These are phyloP conservation scores for Pseudocercospora macadamiae DNA, from an alignment of 2,329 filamentous ascomycete species.

Conservation along the genomic window DNA sequence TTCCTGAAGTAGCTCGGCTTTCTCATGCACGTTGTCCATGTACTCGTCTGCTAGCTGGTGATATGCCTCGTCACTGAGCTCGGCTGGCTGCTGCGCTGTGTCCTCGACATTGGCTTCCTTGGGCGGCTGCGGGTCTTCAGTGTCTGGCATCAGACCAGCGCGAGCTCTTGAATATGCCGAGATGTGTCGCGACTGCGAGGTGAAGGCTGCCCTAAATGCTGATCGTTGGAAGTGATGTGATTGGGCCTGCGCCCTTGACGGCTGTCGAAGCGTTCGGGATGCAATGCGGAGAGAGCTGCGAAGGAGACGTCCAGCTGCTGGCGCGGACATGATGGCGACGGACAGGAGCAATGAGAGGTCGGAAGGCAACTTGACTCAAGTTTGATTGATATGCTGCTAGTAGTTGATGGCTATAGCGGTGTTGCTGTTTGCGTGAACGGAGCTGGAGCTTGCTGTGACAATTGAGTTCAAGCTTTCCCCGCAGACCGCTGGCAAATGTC, in stretches of 20 bases:
- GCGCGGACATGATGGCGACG: constrained; percentile 29
- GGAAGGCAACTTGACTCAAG: no score
- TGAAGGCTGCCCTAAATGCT: constrained; percentile 3
- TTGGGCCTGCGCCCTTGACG: constrained; percentile 4
- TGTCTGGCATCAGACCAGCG: constrained; percentile 48
- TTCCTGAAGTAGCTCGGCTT: constrained; percentile 76
- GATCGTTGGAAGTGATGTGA: not conserved
- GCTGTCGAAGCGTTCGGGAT: constrained; percentile 24
- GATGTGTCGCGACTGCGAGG: constrained; percentile 25
- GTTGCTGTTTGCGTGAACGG: not conserved
- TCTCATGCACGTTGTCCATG: constrained; percentile 61
- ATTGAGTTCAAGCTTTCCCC: no score
- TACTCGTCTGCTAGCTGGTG: constrained; percentile 77
- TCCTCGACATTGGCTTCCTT: constrained; percentile 37
- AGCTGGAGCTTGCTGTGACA: not conserved
- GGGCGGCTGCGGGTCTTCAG: constrained; percentile 45
- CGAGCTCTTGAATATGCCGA: constrained; percentile 21
- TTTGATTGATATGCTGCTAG: no score
- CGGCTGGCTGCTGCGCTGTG: constrained; percentile 56
- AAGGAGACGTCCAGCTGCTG: constrained; percentile 28
- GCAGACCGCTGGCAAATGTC: no score
- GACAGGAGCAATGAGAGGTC: not conserved
- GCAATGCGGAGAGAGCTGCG: constrained; percentile 27
- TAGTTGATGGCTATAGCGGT: not conserved
- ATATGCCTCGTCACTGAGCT: constrained; percentile 72